These are phyloP conservation scores for Talaromyces sp. DNA, from an alignment of 2,329 filamentous ascomycete genomes.

Conservation along the genomic window DNA sequence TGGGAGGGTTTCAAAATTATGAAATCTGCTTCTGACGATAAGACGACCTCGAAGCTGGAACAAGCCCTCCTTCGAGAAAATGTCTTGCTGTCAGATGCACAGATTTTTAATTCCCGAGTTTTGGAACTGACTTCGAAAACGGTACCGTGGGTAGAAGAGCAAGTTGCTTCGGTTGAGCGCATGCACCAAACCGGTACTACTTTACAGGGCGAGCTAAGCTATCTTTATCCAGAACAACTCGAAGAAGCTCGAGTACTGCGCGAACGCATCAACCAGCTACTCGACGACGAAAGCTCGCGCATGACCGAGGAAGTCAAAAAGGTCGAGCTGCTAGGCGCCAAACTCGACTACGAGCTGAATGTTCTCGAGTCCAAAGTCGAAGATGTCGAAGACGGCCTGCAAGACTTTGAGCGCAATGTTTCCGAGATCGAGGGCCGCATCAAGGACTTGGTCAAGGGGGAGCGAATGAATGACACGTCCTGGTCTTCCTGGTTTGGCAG, in stretches of 20 bases:
- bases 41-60: constrained; percentile 37
- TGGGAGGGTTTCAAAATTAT: constrained; percentile 28
- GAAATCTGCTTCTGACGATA: constrained; percentile 22
- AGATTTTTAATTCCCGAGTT: constrained; percentile 32
- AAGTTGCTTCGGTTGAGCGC: constrained; percentile 45
- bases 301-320: constrained; percentile 71
- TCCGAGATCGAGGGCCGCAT: constrained; percentile 64
- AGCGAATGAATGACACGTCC: constrained; percentile 58
- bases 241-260: constrained; percentile 66
- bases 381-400: constrained; percentile 80
- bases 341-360: constrained; percentile 87
- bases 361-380: constrained; percentile 73
- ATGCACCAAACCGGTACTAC: constrained; percentile 60
- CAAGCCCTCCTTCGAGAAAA: constrained; percentile 37
- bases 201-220: constrained; percentile 62
- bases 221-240: constrained; percentile 64
- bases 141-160: constrained; percentile 40
- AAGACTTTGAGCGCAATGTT: constrained; percentile 75
- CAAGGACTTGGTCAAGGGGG: constrained; percentile 57
- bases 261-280: constrained; percentile 62
- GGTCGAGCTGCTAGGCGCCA: constrained; percentile 74
- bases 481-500: constrained; percentile 57
- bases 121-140: constrained; percentile 32
- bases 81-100: constrained; percentile 32
- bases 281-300: constrained; percentile 64